Percentiles rank a stretch among this genome's conserved stretches.
Evolutionary conservation across 2,329 filamentous ascomycete species (phyloP).

Genomic region (Phialemoniopsis sp.): DNA sequence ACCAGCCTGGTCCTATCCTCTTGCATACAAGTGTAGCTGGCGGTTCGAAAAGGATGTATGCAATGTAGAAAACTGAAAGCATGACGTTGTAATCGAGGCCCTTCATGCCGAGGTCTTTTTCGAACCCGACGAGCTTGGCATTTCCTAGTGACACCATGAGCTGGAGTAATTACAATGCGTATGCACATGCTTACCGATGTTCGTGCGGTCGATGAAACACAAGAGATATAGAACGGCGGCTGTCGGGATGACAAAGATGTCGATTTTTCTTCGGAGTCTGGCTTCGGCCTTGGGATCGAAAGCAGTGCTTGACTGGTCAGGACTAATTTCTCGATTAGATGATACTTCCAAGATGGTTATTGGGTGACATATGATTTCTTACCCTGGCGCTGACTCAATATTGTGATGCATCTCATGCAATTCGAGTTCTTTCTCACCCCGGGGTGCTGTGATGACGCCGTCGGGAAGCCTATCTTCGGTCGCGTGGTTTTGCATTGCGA

Average conservation of each 20-base stretch:
- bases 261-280: constrained; percentile 59
- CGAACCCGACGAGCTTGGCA: constrained; percentile 60
- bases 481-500: too few species aligned
- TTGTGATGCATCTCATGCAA: too few species aligned
- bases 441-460: too few species aligned
- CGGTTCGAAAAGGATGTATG: constrained; percentile 70
- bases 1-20: constrained; percentile 68
- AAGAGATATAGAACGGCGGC: constrained; percentile 66
- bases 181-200: constrained; percentile 61
- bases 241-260: constrained; percentile 61
- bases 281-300: constrained; percentile 55
- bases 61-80: constrained; percentile 66
- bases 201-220: constrained; percentile 72
- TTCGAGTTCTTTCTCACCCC: too few species aligned
- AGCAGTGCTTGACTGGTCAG: too few species aligned
- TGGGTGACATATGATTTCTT: too few species aligned
- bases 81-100: constrained; percentile 67
- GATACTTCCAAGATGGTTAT: too few species aligned
- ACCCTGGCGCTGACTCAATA: too few species aligned
- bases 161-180: background rate
- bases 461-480: too few species aligned
- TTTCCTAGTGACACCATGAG: constrained; percentile 46
- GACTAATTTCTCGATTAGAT: too few species aligned
- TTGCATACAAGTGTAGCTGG: constrained; percentile 69
- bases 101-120: constrained; percentile 53